Percentiles rank a stretch among this genome's conserved stretches.
phyloP scores from a whole-genome alignment of 345 rosid species.

The Syzygium oleosum region DNA sequence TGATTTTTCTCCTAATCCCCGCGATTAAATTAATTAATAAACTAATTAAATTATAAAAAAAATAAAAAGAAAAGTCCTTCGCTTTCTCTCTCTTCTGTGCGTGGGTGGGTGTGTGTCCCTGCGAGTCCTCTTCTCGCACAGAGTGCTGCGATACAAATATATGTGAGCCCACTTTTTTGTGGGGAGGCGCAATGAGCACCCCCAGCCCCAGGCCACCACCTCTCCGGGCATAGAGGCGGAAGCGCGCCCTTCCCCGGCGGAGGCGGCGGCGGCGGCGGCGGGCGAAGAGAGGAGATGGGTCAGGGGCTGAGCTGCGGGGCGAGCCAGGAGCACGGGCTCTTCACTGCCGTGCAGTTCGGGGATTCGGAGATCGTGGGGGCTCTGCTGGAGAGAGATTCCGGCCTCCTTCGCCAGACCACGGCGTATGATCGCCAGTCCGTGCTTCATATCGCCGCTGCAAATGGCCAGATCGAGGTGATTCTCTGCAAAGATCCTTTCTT shows the following conservation, averaged over 20 bases:
- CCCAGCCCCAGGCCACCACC: background rate
- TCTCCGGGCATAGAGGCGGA: background rate
- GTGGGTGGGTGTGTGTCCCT: no score
- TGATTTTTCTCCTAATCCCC: background rate
- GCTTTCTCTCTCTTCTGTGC: background rate
- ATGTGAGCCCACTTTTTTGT: background rate
- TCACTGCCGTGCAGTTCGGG: conserved; percentile 71
- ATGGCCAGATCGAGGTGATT: conserved; percentile 94
- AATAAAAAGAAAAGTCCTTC: background rate
- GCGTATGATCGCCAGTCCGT: conserved; percentile 77
- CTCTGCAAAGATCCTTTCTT: background rate
- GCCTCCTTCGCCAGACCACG: conserved; percentile 43
- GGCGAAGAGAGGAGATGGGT: conserved; percentile 43
- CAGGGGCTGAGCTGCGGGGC: conserved; percentile 83
- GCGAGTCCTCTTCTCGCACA: background rate
- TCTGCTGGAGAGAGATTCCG: conserved; percentile 47
- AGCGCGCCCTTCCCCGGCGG: background rate
- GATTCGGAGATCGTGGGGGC: conserved; percentile 38
- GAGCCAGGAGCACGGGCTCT: conserved; percentile 59
- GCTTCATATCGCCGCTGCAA: conserved; percentile 92
- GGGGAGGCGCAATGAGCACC: background rate
- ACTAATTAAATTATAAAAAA: no score
- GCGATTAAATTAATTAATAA: background rate
- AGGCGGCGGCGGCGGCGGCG: background rate
- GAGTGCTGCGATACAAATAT: background rate